Evolutionary conservation across 1,284 basidiomycete species (phyloP), one percentile per base, ranked within the genome.

Genomic region (Cryptococcus sp.): DNA sequence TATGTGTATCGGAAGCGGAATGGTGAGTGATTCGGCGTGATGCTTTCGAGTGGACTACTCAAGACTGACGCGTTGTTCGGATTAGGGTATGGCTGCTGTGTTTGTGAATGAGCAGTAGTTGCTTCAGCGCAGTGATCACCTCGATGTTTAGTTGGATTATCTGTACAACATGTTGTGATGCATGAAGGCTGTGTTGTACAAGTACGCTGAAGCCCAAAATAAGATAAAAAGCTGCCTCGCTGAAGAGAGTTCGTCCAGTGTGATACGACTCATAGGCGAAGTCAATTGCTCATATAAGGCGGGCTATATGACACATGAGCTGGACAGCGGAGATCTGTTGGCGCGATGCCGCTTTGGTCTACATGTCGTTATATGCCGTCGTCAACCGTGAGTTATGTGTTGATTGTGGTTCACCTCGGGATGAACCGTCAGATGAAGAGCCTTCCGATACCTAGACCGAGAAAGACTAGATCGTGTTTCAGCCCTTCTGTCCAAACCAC

Each of bases 1-100:
- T 68, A 98, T 98, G 95, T 97, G 95, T 78, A 90, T 97, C 71
- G 94, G 93, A 20, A 86, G 85, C 38, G 92, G 91, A 41, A 95
- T 96, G 94, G 90, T 76, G 86, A 54, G 90, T 90, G 85, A n/a
- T 27, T 23, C 20, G 30, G 43, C 39, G 15, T 22, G 23, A 42
- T 46, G 40, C 48, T 27, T 30, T 13, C 38, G 27, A 57, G 10
- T 10, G 42, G 38, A 35, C 30, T 2, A 35, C 30, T 35, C 30
- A 35, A 15, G 35, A 40, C 55, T 57, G 42, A 50, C 25, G 45
- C 52, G 3, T 11, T 5, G 25, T 23, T 42, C 51, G 16, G 7
- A 5, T 17, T 47, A 78, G 77, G 79, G 80, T 53, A 77, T 80
- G 72, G 83, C 83, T 30, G 77, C 80, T 5, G 83, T 76, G 17